Base-by-base conservation (phyloP, 139 green algal genomes). In the Diplosphaera chodatii region DNA sequence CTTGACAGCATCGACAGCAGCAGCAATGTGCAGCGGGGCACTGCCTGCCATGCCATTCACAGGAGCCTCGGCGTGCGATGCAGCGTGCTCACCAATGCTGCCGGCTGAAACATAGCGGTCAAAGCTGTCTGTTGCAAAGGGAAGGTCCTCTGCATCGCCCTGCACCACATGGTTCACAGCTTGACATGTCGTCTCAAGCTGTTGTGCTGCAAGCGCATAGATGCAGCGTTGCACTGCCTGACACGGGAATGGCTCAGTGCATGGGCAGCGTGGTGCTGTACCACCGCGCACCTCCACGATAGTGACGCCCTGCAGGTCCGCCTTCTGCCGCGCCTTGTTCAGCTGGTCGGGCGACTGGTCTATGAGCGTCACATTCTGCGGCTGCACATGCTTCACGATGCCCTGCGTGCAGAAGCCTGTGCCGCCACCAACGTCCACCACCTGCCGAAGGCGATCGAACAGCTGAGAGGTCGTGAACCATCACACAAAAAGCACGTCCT, bases 311-410 rank as follows among this genome's bases (percentile, higher is more conserved):
- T 96, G 75, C 33, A 98, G 85, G n/a, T 88, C 84, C 1, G 82
- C 68, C 87, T 98, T 98, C 2, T 75, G 71, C 56, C 80, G 85
- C 2, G 93, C 93, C 82, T 98, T 98, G 23, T 75, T 88, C 56
- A 98, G 86, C 83, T 98, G 93, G 73, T 97, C 90, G 0, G 94
- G 93, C 3, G 85, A 96, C 80, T 97, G 93, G 77, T 98, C 93
- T 8, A 98, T 83, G 3, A 98, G 77, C 2, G 92, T 98, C 31
- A 98, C 84, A 67, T 98, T 96, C 55, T 85, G 65, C 0, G 85
- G 70, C 25, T 74, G 34, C 0, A 97, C 77, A 0, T 73, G 72
- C 80, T 93, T 77, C 3, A 98, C 90, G 0, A 98, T 74, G 21
- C 93, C 93, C 66, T 93, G 82, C 0, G 93, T 98, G 78, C 86